These are phyloP conservation scores for Sugiyamaella japonica DNA, from an alignment of 1,139 yeast species.

Conservation along the genomic window DNA sequence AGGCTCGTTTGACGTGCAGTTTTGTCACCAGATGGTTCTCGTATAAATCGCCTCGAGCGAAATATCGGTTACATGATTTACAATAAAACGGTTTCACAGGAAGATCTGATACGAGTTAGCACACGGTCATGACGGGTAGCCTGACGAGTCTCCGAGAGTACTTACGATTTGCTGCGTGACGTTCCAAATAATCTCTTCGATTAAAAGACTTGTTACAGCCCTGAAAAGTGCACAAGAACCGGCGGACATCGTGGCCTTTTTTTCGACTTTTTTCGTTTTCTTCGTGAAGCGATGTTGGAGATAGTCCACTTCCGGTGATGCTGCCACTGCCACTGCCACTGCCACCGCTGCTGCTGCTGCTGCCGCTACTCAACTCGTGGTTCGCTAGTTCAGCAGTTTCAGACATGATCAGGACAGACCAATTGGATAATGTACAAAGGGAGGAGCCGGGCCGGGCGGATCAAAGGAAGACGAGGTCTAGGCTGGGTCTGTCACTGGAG, in stretches of 20 bases:
- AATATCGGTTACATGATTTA: slow-evolving; percentile 38
- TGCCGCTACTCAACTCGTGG: no score
- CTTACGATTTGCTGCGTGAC: slow-evolving; percentile 43
- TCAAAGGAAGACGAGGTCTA: no score
- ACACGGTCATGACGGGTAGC: not conserved
- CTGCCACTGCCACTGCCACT: no score
- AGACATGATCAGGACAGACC: no score
- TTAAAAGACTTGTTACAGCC: slow-evolving; percentile 43
- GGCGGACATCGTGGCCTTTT: slow-evolving; percentile 17
- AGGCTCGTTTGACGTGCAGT: slow-evolving; percentile 35
- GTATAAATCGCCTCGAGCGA: slow-evolving; percentile 39
- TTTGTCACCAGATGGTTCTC: slow-evolving; percentile 40
- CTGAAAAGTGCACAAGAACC: slow-evolving; percentile 37
- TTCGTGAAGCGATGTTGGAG: not conserved
- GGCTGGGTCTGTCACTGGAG: no score
- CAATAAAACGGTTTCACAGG: slow-evolving; percentile 39
- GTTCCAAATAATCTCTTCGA: slow-evolving; percentile 42
- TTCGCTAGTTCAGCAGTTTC: no score
- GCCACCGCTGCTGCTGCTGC: no score
- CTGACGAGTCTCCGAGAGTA: no score
- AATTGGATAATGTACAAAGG: no score
- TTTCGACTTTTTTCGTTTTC: not conserved
- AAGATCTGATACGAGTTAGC: slow-evolving; percentile 26
- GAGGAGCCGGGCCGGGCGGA: no score
- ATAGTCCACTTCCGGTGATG: not conserved